Conservation (phyloP, 2,329 filamentous ascomycete species). For the Neofusicoccum ribis region DNA sequence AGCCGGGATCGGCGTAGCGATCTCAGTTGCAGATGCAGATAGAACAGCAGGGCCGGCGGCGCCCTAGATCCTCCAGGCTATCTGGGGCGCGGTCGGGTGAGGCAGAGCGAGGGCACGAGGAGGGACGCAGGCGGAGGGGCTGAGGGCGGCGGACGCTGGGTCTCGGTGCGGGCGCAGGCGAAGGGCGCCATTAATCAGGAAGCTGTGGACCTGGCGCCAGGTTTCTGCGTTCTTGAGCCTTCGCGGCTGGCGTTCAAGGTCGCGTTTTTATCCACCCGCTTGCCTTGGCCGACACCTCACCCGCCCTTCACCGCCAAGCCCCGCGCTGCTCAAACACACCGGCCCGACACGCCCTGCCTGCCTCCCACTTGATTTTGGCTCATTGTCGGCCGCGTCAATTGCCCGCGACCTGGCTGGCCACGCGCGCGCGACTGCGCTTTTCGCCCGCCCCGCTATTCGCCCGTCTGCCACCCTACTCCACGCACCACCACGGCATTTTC, state of each 20-base stretch:
- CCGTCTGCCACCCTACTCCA: neutral
- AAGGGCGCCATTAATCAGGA: constrained; percentile 10
- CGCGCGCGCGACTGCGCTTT: neutral
- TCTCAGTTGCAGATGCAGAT: constrained; percentile 13
- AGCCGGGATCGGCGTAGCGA: constrained; percentile 15
- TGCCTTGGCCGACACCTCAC: constrained; percentile 10
- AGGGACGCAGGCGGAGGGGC: neutral
- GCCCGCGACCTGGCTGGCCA: neutral
- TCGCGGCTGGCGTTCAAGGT: constrained; percentile 14
- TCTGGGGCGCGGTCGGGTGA: constrained; percentile 5
- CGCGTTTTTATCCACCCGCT: constrained; percentile 14
- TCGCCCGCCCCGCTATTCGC: constrained; percentile 5
- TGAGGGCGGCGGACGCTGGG: neutral
- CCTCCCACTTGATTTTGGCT: constrained; percentile 2
- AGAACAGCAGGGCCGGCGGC: constrained; percentile 14
- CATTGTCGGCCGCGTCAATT: neutral
- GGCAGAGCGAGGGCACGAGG: neutral
- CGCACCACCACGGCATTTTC: constrained; percentile 35
- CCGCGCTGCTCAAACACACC: constrained; percentile 17
- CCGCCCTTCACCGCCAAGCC: constrained; percentile 14
- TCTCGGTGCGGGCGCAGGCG: constrained; percentile 8
- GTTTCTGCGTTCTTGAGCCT: constrained; percentile 5
- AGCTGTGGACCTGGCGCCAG: constrained; percentile 16
- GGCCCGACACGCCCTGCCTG: neutral
- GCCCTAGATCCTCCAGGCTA: constrained; percentile 11